Conservation (phyloP, 2,329 filamentous ascomycete genomes). For the Aspergillaceae sp. region DNA sequence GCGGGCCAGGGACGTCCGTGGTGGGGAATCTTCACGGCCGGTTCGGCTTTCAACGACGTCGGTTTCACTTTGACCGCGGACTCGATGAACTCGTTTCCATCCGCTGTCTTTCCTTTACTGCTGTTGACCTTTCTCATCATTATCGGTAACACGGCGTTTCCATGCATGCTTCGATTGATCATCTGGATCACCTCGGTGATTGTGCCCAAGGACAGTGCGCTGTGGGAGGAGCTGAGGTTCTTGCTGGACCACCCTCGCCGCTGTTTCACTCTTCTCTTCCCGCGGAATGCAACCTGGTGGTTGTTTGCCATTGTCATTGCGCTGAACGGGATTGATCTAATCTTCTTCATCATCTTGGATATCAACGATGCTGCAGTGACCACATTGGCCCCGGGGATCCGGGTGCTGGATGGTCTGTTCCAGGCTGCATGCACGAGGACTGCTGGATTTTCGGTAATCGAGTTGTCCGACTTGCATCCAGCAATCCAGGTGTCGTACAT, state of each 20-base stretch:
- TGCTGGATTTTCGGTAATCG: conserved; percentile 78
- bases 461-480: conserved; percentile 68
- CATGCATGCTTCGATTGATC: conserved; percentile 83
- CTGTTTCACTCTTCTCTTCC: conserved; percentile 92
- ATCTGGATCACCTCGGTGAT: conserved; percentile 73
- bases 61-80: conserved; percentile 87
- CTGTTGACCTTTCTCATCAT: conserved; percentile 79
- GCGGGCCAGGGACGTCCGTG: conserved; percentile 61
- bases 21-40: conserved; percentile 88
- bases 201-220: conserved; percentile 55
- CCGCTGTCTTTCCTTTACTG: conserved; percentile 65
- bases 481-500: conserved; percentile 90
- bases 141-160: conserved; percentile 91
- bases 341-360: conserved; percentile 90
- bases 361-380: conserved; percentile 64
- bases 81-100: conserved; percentile 85
- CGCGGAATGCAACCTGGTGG: conserved; percentile 88
- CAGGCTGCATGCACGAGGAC: conserved; percentile 85
- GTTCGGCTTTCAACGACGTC: conserved; percentile 88
- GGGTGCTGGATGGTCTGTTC: conserved; percentile 79
- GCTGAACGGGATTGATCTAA: conserved; percentile 74
- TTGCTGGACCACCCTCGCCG: conserved; percentile 88
- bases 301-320: conserved; percentile 75
- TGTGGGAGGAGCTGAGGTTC: conserved; percentile 87
- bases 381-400: conserved; percentile 59